phyloP scores from a whole-genome alignment of 2,329 filamentous ascomycete genomes.

The Diatrype stigma region DNA sequence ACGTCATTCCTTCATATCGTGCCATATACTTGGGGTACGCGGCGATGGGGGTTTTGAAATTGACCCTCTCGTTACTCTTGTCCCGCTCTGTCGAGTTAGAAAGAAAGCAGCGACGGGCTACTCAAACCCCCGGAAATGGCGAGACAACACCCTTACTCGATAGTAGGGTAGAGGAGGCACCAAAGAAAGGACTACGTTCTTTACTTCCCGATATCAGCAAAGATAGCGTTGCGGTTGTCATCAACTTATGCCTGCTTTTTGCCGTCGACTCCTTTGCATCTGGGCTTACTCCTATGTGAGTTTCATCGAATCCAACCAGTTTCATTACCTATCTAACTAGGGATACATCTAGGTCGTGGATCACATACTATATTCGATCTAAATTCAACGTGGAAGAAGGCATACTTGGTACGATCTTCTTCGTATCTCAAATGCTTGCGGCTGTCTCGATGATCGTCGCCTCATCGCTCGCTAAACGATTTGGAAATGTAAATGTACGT shows the following conservation, averaged over 20 bases:
- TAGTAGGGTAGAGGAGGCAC: not conserved
- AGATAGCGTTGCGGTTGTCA: slow-evolving; percentile 41
- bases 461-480: slow-evolving; percentile 48
- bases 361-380: slow-evolving; percentile 52
- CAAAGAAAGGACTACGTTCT: slow-evolving; percentile 11
- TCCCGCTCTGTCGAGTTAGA: slow-evolving; percentile 31
- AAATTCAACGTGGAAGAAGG: slow-evolving; percentile 45
- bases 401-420: slow-evolving; percentile 51
- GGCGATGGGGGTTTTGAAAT: slow-evolving; percentile 52
- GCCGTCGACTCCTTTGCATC: slow-evolving; percentile 43
- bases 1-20: slow-evolving; percentile 18
- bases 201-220: slow-evolving; percentile 51
- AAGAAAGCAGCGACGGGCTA: slow-evolving; percentile 17
- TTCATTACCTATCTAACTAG: slow-evolving; percentile 34
- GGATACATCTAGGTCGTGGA: slow-evolving; percentile 44
- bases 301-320: slow-evolving; percentile 39
- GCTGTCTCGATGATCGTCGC: slow-evolving; percentile 49
- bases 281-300: slow-evolving; percentile 62
- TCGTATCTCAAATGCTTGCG: slow-evolving; percentile 47
- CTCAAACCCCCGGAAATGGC: not conserved
- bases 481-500: slow-evolving; percentile 61
- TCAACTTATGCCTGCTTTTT: slow-evolving; percentile 58
- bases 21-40: slow-evolving; percentile 55
- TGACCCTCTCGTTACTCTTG: slow-evolving; percentile 46
- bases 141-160: slow-evolving; percentile 19